Evolutionary conservation across 495 filamentous ascomycete genomes (phyloP), one percentile per base, ranked within the genome.

Genomic region (Aspergillus haitiensis): DNA sequence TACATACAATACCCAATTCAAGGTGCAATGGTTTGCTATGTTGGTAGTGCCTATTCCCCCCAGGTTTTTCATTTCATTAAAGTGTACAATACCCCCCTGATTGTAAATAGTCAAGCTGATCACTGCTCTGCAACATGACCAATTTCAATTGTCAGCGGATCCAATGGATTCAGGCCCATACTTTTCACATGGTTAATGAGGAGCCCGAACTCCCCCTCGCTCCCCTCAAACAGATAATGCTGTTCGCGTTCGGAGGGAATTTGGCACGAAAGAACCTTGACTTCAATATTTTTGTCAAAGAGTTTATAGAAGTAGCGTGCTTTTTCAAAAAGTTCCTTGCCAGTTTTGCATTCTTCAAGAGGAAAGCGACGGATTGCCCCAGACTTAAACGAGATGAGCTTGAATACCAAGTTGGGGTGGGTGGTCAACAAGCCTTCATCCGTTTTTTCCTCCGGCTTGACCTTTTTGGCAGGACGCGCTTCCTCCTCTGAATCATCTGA

Each of bases 191-290:
- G 64, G 7, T 65, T 50, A 34, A 67, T 60, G 5, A 71, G 59
- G 6, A 67, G 40, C 12, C 50, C 36, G 37, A 70, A 70, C 32
- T 73, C 69, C 10, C 69, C 64, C 7, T 62, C 40, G 16, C 60
- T 65, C 1, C 56, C 64, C 16, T 67, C 65, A 32, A 69, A 63
- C 11, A 60, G 37, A n/a, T 50, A 55, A 21, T 60, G 45, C 37
- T 50, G 51, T 6, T 56, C 58, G 0, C 55, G 49, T 6, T 65
- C 11, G 0, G 68, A 63, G 5, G 65, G 42, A n/a, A 66, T 48
- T 55, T 66, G 59, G 47, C 66, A 72, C 2, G 55, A 46, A 2
- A 74, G 58, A 6, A 50, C 57, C 11, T 46, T 40, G 1, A 60
- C 35, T 3, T 65, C 34, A 1, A 50, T 10, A 2, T 49, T 49